Evolutionary conservation across 2,329 filamentous ascomycete species (phyloP), one percentile per base, ranked within the genome.

Genomic region (Cadophora malorum): DNA sequence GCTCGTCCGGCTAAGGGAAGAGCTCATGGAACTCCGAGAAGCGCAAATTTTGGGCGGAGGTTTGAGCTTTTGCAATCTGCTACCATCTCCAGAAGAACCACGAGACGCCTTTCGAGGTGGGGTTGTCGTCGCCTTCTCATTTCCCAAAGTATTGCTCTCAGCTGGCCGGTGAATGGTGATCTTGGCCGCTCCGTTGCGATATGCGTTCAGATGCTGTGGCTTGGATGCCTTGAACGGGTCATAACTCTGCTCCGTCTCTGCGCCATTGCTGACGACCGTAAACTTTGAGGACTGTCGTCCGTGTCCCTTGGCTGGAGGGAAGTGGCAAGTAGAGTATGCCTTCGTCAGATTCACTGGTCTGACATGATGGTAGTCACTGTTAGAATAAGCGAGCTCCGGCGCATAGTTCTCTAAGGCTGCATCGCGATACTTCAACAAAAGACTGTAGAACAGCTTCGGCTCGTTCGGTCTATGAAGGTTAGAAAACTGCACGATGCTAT

Each of bases 391-490:
- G 65, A 97, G 82, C 25, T 91, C 87, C 35, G 90, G 89, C 68
- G 91, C 91, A 76, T 96, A 98, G 76, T 97, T 92, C 77, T 98
- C 94, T 1, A 97, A 80, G 73, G 96, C 90, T 70, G 93, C 89
- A 71, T 97, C 90, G 55, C 92, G 88, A 78, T 97, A 96, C 78
- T 90, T 91, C 71, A 91, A 81, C 8, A 99, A 85, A 23, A 96
- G 86, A 79, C 89, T 91, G 79, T 98, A 99, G 79, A 98, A 97
- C 72, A 95, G 86, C 76, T 97, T 97, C 77, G 97, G 94, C 65
- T 97, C 93, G 71, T 97, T 98, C 4, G 87, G 83, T 71, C 91
- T 95, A 68, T 66, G 33, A 52, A 9, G 38, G 31, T 67, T 59
- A 69, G 68, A 31, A 41, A 60, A 55, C 63, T 50, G 59, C 12